A percentile compares a stretch with the other conserved stretches of the same genome.
phyloP scores from a whole-genome alignment of 805 yeast species.

The Cyberlindnera subsufficiens region DNA sequence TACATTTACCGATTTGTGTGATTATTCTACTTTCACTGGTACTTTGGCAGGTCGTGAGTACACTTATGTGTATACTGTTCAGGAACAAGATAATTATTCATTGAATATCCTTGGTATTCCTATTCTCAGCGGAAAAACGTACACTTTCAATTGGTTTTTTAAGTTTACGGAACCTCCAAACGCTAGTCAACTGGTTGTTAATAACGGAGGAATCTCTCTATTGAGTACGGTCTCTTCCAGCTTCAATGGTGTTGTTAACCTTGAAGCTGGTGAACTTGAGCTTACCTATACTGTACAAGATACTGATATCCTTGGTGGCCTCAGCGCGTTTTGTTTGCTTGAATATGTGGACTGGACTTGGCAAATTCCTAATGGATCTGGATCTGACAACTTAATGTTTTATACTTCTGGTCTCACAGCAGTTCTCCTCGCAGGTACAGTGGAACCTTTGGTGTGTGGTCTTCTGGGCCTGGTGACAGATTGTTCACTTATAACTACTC shows the following conservation, averaged over 20 bases:
- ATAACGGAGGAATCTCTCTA: no score
- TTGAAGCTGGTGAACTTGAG: slow-evolving; percentile 12
- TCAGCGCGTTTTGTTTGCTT: no score
- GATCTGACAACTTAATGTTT: no score
- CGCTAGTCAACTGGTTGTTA: slow-evolving; percentile 11
- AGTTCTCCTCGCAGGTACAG: no score
- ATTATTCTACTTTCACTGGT: slow-evolving; percentile 1
- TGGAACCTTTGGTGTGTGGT: no score
- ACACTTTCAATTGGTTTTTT: slow-evolving; percentile 14
- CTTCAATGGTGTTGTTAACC: slow-evolving; percentile 10
- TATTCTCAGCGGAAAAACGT: no score
- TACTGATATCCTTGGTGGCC: no score
- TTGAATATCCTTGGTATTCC: no score
- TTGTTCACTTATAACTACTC: slow-evolving; percentile 5
- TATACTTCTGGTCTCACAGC: slow-evolving; percentile 1
- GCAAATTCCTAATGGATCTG: not conserved
- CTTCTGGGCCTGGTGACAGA: slow-evolving; percentile 1
- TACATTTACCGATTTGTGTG: slow-evolving; percentile 1
- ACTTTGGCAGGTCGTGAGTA: slow-evolving; percentile 2
- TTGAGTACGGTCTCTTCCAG: no score
- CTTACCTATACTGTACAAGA: no score
- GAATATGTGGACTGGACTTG: slow-evolving; percentile 12
- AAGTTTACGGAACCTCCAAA: slow-evolving; percentile 4
- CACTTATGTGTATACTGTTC: not conserved
- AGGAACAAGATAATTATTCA: no score